Base-by-base conservation (phyloP, 1,139 yeast genomes). In the Protomyces lactucae-debilis region DNA sequence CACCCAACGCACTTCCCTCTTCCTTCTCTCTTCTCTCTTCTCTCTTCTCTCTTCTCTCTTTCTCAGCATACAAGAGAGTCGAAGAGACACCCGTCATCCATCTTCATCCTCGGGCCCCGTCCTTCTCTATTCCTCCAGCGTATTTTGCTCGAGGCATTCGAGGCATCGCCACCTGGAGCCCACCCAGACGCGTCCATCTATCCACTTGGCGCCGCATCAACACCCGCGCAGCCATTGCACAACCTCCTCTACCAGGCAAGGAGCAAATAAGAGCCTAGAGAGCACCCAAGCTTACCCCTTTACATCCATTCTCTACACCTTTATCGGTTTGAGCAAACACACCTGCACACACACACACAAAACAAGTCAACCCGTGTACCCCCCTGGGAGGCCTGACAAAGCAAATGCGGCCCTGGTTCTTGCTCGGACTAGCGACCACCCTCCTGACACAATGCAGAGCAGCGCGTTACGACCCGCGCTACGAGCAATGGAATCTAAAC, bases 401-500 rank as follows among this genome's bases (percentile, higher is more conserved):
- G 32, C 32, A 18, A 43, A 43, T 43, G 48, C 16, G 48, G 23
- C 48, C 56, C 21, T 32, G 43, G 25, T 25, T 53, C 21, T 32
- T 37, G 40, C 28, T 53, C 45, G 45, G n/a, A 23, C 59, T 48
- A 28, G 25, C 36, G 14, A 32, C 46, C 25, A 12, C 37, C 18
- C 18, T 21, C 51, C 18, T 16, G 23, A 16, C 48, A 1, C 12
- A 12, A n/a, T 16, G 23, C 23, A n/a, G 16, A 10, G 48, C 23
- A 8, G 48, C 48, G 35, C 57, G 59, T 14, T 60, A 39, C 28
- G 45, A 40, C n/a, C 28, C 37, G 43, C 36, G 25, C 21, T 25
- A 61, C 23, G 54, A 36, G 25, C 63, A 32, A 16, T 65, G 57
- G 54, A 65, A 65, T 46, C 53, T 65, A 36, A 65, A 65, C 56